These are phyloP conservation scores for Microbotryum violaceum DNA, from an alignment of 1,284 basidiomycete species.

Conservation along the genomic window DNA sequence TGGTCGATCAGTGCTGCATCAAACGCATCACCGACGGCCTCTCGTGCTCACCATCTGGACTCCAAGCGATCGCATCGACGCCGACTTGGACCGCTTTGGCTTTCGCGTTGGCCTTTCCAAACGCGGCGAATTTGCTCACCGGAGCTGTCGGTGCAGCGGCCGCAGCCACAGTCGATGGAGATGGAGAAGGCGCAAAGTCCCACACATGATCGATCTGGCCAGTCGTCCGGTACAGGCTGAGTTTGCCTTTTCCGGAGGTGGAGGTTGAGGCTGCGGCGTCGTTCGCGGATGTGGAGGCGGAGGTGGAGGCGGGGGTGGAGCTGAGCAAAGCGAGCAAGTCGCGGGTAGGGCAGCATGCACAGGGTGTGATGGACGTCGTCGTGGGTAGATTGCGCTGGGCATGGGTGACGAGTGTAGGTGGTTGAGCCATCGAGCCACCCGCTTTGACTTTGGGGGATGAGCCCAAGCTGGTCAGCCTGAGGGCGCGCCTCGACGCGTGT, in stretches of 20 bases:
- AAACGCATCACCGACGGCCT: no score
- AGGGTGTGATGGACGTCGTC: background rate
- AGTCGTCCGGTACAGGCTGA: conserved; percentile 9
- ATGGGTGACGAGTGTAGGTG: background rate
- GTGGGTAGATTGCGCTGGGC: conserved; percentile 2
- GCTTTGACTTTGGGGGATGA: no score
- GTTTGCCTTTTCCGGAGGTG: conserved; percentile 3
- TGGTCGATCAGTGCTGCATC: no score
- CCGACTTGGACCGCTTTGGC: conserved; percentile 1
- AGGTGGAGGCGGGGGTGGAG: conserved; percentile 3
- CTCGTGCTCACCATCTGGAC: conserved; percentile 10
- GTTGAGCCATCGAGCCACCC: no score
- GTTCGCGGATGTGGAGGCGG: conserved; percentile 3
- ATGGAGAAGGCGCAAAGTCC: conserved; percentile 14
- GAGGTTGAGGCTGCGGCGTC: background rate
- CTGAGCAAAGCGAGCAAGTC: conserved; percentile 7
- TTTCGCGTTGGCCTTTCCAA: conserved; percentile 17
- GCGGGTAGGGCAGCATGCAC: conserved; percentile 9
- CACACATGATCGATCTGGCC: conserved; percentile 8
- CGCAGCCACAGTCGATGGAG: background rate
- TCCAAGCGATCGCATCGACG: conserved; percentile 12
- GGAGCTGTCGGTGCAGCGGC: conserved; percentile 5
- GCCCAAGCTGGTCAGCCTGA: no score
- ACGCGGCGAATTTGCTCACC: background rate
- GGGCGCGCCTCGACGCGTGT: no score